Evolutionary conservation across 2,329 filamentous ascomycete species (phyloP).

Genomic region (Fusarium cicatricum): DNA sequence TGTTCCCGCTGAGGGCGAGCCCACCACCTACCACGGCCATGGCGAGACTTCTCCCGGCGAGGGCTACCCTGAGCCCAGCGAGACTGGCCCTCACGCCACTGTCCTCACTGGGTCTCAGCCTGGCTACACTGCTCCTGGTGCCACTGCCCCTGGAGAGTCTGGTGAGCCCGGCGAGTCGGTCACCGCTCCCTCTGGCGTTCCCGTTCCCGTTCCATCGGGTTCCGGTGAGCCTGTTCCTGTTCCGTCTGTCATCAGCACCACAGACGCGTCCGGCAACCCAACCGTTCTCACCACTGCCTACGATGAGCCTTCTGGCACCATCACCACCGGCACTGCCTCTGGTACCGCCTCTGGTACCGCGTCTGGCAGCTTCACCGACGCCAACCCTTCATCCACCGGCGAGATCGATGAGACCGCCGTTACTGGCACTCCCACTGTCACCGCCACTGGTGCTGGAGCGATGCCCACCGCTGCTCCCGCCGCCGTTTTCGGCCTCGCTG

Average conservation of each 20-base stretch:
- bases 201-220: slow-evolving; percentile 16
- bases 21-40: slow-evolving; percentile 27
- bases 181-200: slow-evolving; percentile 10
- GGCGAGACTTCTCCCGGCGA: slow-evolving; percentile 18
- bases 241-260: slow-evolving; percentile 31
- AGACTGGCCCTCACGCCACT: slow-evolving; percentile 15
- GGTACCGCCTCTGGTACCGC: slow-evolving; percentile 20
- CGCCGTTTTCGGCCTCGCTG: slow-evolving; percentile 39
- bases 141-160: neutral
- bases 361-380: slow-evolving; percentile 22
- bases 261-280: slow-evolving; percentile 25
- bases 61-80: slow-evolving; percentile 13
- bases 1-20: slow-evolving; percentile 20
- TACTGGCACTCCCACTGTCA: slow-evolving; percentile 41
- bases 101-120: slow-evolving; percentile 16
- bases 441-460: slow-evolving; percentile 45
- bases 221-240: slow-evolving; percentile 5
- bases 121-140: slow-evolving; percentile 19
- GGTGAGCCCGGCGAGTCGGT: slow-evolving; percentile 17
- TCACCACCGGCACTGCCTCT: slow-evolving; percentile 25
- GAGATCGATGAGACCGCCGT: slow-evolving; percentile 30
- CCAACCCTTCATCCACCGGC: slow-evolving; percentile 28
- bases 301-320: slow-evolving; percentile 26
- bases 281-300: slow-evolving; percentile 32
- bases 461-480: slow-evolving; percentile 31